Percentiles rank a stretch among this genome's conserved stretches.
Evolutionary conservation across 257 asterid genomes (phyloP).

Genomic region (Apocynum venetum): DNA sequence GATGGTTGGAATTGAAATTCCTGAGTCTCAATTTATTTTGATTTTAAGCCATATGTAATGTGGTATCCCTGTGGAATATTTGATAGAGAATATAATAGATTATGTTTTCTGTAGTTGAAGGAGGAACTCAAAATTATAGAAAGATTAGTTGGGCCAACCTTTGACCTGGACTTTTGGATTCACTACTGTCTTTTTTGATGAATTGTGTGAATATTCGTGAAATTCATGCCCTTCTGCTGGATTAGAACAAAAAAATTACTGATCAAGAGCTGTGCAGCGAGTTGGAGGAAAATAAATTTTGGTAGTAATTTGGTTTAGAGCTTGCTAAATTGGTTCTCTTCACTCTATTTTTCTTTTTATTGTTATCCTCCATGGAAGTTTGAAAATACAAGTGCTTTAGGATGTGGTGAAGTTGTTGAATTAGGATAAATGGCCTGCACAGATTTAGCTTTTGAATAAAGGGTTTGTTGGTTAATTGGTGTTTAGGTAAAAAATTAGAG

Average conservation of each 20-base stretch:
- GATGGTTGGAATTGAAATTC: neutral
- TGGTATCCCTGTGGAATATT: neutral
- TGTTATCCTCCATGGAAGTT: neutral
- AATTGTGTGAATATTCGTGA: neutral
- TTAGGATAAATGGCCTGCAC: neutral
- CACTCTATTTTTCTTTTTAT: neutral
- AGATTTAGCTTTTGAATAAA: neutral
- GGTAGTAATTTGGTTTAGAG: neutral
- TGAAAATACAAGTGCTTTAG: neutral
- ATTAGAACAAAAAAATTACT: neutral
- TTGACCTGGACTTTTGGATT: neutral
- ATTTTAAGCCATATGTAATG: neutral
- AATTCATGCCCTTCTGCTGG: neutral
- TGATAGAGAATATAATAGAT: neutral
- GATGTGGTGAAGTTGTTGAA: slow-evolving; percentile 2
- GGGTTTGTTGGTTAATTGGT: neutral
- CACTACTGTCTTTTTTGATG: neutral
- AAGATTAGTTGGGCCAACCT: neutral
- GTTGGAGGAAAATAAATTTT: neutral
- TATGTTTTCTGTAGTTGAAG: neutral
- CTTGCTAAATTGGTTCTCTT: neutral
- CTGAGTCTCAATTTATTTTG: neutral
- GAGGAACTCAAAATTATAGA: neutral
- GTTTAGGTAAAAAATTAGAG: neutral
- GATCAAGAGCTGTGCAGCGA: neutral